Base-by-base conservation (phyloP, 2,329 filamentous ascomycete species). In the Aspergillus sp. region DNA sequence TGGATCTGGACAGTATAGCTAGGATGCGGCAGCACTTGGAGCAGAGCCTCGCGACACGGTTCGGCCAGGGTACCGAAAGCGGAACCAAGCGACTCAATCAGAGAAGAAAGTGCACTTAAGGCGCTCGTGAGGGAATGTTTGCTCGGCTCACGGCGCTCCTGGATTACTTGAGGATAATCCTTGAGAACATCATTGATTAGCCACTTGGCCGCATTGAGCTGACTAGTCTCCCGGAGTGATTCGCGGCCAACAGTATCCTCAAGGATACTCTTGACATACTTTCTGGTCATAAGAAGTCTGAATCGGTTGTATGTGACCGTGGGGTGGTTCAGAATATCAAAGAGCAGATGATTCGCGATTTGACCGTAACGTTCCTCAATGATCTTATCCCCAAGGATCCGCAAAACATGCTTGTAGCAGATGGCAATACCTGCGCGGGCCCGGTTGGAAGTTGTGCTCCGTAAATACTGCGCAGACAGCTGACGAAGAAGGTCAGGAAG, bases 1-100 rank as follows among this genome's bases (percentile, higher is more conserved):
- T 95, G 90, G 3, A 98, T 88, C 72, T 99, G 95, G 2, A 99
- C 95, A 4, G 92, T 95, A 76, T 98, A 98, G 76, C 92, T 97
- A 0, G 93, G 92, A 76, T 99, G 95, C 69, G 96, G 91, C 25
- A 98, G 81, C 5, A 97, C 91, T 74, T 97, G 92, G 41, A 98
- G 81, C 32, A 99, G 80, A 4, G 90, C 90, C 74, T 99, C 95
- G 53, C 94, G 87, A 72, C 92, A 96, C 13, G 84, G 74, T 65
- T 99, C 96, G 7, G 92, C 90, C 67, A 97, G 87, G 56, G 81
- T 82, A 63, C 88, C 91, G 36, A 91, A 85, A 2, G 93, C 93
- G 19, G 94, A 94, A 3, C 93, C 94, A 4, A 99, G 82, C 0
- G 87, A 89, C 43, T 84, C 82, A 62, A 97, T 90, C 36, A 99